Base-by-base conservation (phyloP, 306 rosid species). In the Gillenia trifoliata region DNA sequence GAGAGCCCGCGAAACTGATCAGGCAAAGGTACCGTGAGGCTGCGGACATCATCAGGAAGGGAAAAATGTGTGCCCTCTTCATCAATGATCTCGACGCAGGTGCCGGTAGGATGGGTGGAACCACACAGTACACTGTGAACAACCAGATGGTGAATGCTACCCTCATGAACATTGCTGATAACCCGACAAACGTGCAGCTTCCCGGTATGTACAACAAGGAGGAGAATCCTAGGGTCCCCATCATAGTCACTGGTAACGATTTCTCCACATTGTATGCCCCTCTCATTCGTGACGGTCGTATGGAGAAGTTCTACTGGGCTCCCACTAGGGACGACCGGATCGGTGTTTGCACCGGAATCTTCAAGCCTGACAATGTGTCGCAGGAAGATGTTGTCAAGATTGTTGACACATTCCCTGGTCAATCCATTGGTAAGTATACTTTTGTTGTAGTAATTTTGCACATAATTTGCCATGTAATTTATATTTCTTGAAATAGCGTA, bases 111-210 rank as follows among this genome's bases (percentile, higher is more conserved):
- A 40, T 86, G 25, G 90, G 90, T 70, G 90, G 90, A 45, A 81
- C 90, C 25, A 83, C 90, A 4, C 90, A 86, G 64, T 86, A 86
- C 84, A 86, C 90, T 17, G 90, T 86, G 77, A 86, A 86, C 73
- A 86, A 86, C 74, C 90, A 86, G 75, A 86, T 86, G 90, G 90
- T 86, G 72, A 86, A 83, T 56, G 90, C 90, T 26, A 83, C 90
- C 38, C 89, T 86, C 47, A 86, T 86, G 89, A 86, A 86, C 85
- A 86, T 86, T 76, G 89, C 87, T 54, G 89, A 83, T 56, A 86
- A 83, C 82, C 89, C 90, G 56, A 86, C 90, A 22, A 81, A 76
- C 52, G 90, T 86, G 62, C 90, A 83, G 77, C 86, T 86, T 10
- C 90, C 90, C 0, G 88, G 90, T 29, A 78, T 86, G 83, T 86